Evolutionary conservation across 495 filamentous ascomycete species (phyloP).

Genomic region (Penicillium subrubescens): DNA sequence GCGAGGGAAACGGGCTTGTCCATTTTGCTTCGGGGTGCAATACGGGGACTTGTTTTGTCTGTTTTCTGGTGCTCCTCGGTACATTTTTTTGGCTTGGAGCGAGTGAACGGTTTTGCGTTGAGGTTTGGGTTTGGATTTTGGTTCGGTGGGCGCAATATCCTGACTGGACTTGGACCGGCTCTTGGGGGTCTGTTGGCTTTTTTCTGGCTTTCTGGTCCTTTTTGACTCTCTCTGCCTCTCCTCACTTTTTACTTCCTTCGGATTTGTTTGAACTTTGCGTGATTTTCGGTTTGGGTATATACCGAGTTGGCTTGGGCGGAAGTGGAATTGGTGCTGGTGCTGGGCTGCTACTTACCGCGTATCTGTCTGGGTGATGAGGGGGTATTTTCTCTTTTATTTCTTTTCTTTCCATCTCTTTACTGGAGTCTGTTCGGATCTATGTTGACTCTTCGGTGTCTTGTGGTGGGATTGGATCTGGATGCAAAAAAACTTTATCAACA

Average conservation of each 20-base stretch:
- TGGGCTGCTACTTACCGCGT: slow-evolving; percentile 2
- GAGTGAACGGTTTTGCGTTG: neutral
- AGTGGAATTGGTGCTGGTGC: slow-evolving; percentile 10
- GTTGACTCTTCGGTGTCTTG: neutral
- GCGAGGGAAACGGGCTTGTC: slow-evolving; percentile 16
- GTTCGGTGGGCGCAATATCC: slow-evolving; percentile 2
- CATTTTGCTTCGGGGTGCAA: slow-evolving; percentile 13
- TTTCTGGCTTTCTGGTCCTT: neutral
- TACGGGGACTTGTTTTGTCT: neutral
- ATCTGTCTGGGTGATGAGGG: neutral
- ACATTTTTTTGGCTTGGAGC: slow-evolving; percentile 4
- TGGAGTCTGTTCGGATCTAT: slow-evolving; percentile 5
- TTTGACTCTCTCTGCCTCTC: neutral
- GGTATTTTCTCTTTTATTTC: neutral
- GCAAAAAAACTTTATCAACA: neutral
- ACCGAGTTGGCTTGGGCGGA: slow-evolving; percentile 20
- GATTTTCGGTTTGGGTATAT: slow-evolving; percentile 9
- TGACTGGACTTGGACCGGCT: neutral
- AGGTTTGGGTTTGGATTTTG: neutral
- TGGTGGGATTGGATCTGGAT: neutral
- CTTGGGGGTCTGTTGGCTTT: neutral
- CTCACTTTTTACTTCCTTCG: neutral
- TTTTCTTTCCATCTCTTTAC: slow-evolving; percentile 12
- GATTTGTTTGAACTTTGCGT: neutral
- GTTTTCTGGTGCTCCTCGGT: slow-evolving; percentile 13